Base-by-base conservation (phyloP, 495 filamentous ascomycete genomes). In the Aspergillus baeticus region DNA sequence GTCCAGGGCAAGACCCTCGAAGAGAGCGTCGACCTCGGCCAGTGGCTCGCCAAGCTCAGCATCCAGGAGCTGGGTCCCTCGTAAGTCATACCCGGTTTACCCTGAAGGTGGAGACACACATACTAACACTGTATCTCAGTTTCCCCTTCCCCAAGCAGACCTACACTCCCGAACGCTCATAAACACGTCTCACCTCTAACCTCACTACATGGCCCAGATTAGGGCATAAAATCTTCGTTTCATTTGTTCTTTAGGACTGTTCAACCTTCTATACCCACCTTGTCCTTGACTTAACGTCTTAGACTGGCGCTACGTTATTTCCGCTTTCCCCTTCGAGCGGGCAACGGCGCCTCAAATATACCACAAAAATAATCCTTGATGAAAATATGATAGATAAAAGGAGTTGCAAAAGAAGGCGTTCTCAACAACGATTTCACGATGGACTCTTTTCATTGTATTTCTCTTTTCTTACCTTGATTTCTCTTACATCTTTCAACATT, bases 51-150 rank as follows among this genome's bases (percentile, higher is more conserved):
- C 8, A 86, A 83, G 55, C 79, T 92, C 64, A 91, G 91, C 78
- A 94, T 98, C 71, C 83, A 89, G 78, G 94, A 98, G 72, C 76
- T 96, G 59, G 94, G 94, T 63, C 91, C 94, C 75, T 94, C 91
- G 90, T 98, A 89, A 77, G 87, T 63, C 51, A 57, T 60, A 43
- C 54, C 54, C 18, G 8, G 38, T 31, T 46, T 45, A 6, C 5
- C 18, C 20, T 44, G n/a, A n/a, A n/a, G n/a, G n/a, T n/a, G n/a
- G n/a, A 29, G 17, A 37, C 36, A 14, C 43, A n/a, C 49, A 37
- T 52, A 23, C 55, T 63, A 64, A 63, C 57, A 29, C 3, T 13
- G 35, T 10, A 10, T 29, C 59, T 54, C 64, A 93, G 89, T 56
- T 93, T 80, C 78, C 90, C 90, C 60, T 90, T 82, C 80, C 90